Conservation (phyloP, 768 basidiomycete genomes). For the Hemileccinum rubropunctum region DNA sequence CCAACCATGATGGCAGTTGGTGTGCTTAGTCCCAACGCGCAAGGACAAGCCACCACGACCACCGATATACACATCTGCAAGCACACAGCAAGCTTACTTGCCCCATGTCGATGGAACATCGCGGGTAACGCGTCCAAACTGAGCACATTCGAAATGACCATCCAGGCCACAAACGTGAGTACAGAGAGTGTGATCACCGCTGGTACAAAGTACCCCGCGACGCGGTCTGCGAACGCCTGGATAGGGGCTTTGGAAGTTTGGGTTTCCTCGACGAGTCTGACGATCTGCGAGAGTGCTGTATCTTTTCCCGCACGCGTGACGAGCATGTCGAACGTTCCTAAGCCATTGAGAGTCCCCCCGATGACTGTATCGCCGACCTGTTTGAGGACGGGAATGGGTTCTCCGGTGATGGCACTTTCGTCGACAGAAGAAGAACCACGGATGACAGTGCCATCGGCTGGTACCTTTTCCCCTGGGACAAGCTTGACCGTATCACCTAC, state of each 20-base stretch:
- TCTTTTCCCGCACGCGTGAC: conserved; percentile 96
- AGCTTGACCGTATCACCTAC: conserved; percentile 92
- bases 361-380: conserved; percentile 83
- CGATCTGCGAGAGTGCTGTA: conserved; percentile 94
- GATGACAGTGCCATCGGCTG: conserved; percentile 91
- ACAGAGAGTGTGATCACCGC: conserved; percentile 79
- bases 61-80: conserved; percentile 97
- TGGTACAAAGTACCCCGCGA: conserved; percentile 96
- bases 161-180: conserved; percentile 83
- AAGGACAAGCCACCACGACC: conserved; percentile 97
- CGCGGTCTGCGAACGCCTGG: conserved; percentile 91
- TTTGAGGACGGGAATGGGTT: conserved; percentile 87
- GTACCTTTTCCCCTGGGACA: conserved; percentile 94
- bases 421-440: conserved; percentile 86
- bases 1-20: conserved; percentile 99
- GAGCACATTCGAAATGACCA: conserved; percentile 63
- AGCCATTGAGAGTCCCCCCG: conserved; percentile 94
- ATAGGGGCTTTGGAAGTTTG: conserved; percentile 98
- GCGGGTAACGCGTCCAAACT: conserved; percentile 61
- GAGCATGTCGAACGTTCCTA: conserved; percentile 96
- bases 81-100: conserved; percentile 85
- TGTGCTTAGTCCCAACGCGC: conserved; percentile 92
- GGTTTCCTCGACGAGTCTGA: conserved; percentile 94
- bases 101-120: conserved; percentile 83
- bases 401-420: conserved; percentile 96